Evolutionary conservation across 148 eudicot species (phyloP).

Genomic region (Camellia japonica): DNA sequence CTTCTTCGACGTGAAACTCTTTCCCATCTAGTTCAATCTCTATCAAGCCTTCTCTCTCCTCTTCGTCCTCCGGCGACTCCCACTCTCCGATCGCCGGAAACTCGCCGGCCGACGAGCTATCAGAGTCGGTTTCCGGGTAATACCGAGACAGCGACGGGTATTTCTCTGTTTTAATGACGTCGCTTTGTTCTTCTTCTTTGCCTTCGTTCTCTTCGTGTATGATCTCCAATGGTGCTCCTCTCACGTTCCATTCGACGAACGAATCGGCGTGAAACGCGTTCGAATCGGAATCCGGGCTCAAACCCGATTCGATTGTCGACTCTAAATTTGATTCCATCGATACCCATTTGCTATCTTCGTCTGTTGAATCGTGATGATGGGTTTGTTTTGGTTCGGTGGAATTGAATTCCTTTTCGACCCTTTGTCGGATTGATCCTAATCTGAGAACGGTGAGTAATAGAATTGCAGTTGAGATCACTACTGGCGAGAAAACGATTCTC

Average conservation of each 20-base stretch:
- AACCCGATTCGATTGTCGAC: background rate
- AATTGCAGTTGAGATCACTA: slow-evolving; percentile 42
- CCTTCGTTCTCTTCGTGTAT: slow-evolving; percentile 67
- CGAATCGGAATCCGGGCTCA: background rate
- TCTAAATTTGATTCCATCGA: background rate
- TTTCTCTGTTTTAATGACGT: slow-evolving; percentile 19
- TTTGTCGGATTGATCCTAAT: slow-evolving; percentile 44
- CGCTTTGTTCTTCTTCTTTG: slow-evolving; percentile 36
- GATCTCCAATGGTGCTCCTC: slow-evolving; percentile 65
- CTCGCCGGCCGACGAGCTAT: slow-evolving; percentile 42
- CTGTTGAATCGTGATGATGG: background rate
- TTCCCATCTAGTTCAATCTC: slow-evolving; percentile 56
- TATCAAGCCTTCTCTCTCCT: slow-evolving; percentile 53
- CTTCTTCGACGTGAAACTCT: slow-evolving; percentile 48
- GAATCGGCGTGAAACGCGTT: background rate
- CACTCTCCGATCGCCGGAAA: slow-evolving; percentile 24
- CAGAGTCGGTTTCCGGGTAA: slow-evolving; percentile 64
- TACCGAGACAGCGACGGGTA: slow-evolving; percentile 55
- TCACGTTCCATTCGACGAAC: slow-evolving; percentile 55
- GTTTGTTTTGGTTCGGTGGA: slow-evolving; percentile 1
- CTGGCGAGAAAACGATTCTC: slow-evolving; percentile 42
- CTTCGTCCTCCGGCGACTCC: slow-evolving; percentile 42
- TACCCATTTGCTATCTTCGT: slow-evolving; percentile 8
- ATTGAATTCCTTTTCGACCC: background rate
- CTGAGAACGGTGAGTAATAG: slow-evolving; percentile 53